Percentiles rank a stretch among this genome's conserved stretches.
Conservation (phyloP, 2,329 filamentous ascomycete species). For the Neonectria hederae region DNA sequence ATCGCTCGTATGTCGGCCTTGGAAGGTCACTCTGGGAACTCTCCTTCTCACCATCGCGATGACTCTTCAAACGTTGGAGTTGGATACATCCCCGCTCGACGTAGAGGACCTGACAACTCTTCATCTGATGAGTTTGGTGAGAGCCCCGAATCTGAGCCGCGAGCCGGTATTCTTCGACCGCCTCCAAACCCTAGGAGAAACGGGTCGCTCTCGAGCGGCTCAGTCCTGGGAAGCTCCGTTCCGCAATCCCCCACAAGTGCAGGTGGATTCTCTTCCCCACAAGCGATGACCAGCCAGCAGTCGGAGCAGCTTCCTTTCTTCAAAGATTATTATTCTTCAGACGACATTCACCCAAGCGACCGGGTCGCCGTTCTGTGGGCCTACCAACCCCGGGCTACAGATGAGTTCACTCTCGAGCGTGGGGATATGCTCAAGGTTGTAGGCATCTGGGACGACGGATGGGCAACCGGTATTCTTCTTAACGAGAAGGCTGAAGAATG, state of each 20-base stretch:
- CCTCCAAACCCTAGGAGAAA: conserved; percentile 73
- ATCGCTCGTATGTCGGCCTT: conserved; percentile 96
- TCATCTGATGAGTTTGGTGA: conserved; percentile 78
- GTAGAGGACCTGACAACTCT: conserved; percentile 63
- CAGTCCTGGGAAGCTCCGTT: conserved; percentile 75
- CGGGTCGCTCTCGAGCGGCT: conserved; percentile 90
- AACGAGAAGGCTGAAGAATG: conserved; percentile 88
- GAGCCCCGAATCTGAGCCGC: conserved; percentile 75
- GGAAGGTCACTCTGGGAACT: conserved; percentile 75
- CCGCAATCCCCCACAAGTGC: conserved; percentile 78
- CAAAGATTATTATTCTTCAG: conserved; percentile 98
- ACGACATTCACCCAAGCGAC: conserved; percentile 93
- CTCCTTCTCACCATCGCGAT: conserved; percentile 63
- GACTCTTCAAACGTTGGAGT: conserved; percentile 52
- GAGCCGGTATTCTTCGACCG: conserved; percentile 64
- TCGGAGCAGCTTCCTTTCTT: conserved; percentile 96
- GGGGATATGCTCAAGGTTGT: conserved; percentile 99
- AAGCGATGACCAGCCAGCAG: conserved; percentile 84
- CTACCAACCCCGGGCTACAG: conserved; percentile 90
- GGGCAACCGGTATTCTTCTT: conserved; percentile 91
- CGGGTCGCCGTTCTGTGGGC: conserved; percentile 94
- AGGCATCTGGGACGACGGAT: conserved; percentile 99
- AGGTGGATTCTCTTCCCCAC: conserved; percentile 83
- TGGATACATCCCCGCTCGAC: conserved; percentile 57
- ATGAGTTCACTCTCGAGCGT: conserved; percentile 92